phyloP scores from a whole-genome alignment of 176 grass and related monocot genomes.

The Musa beccarii region DNA sequence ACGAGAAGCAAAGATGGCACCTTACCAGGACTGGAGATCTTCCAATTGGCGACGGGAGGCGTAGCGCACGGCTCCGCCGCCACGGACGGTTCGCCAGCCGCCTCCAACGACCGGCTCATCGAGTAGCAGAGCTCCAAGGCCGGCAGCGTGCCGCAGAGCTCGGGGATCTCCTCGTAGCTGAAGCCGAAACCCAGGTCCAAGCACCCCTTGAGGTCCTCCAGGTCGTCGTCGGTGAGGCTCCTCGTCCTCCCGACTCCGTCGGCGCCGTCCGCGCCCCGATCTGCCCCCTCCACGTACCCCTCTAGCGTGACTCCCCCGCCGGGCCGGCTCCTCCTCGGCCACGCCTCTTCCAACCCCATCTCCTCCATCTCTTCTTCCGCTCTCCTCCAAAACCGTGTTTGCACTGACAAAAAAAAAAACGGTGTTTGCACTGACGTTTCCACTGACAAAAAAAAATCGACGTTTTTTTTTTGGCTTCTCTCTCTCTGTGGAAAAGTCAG shows the following conservation, averaged over 20 bases:
- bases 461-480: no score
- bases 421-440: no score
- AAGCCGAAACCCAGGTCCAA: constrained; percentile 14
- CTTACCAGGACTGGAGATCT: constrained; percentile 7
- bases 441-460: no score
- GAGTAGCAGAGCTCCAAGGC: constrained; percentile 20
- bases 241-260: not conserved
- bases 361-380: not conserved
- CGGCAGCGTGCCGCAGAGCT: constrained; percentile 9
- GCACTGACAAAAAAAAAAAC: no score
- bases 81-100: not conserved
- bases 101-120: constrained; percentile 13
- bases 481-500: no score
- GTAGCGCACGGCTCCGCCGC: not conserved
- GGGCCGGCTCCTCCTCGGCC: constrained; percentile 4
- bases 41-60: constrained; percentile 4
- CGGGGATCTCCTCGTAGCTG: constrained; percentile 13
- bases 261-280: not conserved
- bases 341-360: not conserved
- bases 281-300: constrained; percentile 8
- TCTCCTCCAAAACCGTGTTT: not conserved
- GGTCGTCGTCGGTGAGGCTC: constrained; percentile 12
- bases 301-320: not conserved
- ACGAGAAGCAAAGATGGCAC: not conserved
- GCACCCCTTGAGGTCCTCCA: constrained; percentile 11